These are phyloP conservation scores for Cylindrotheca closterium DNA, from an alignment of 108 stramenopile genomes.

Conservation along the genomic window DNA sequence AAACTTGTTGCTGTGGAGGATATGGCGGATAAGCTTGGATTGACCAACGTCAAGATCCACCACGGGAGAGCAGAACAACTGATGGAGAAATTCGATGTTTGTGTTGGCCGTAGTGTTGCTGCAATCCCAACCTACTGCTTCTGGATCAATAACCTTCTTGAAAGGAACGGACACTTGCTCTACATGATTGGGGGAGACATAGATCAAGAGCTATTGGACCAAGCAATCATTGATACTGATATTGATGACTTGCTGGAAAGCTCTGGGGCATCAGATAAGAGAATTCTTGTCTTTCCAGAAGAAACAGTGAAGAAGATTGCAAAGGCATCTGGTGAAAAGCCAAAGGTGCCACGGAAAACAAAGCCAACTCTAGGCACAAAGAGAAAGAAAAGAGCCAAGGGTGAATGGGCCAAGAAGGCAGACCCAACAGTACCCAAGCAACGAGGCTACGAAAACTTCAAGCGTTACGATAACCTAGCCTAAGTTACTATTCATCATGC, in stretches of 20 bases:
- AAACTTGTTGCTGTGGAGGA: constrained; percentile 75
- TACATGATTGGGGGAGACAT: constrained; percentile 86
- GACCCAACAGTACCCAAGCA: constrained; percentile 50
- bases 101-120: constrained; percentile 76
- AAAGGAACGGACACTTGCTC: constrained; percentile 51
- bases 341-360: constrained; percentile 6
- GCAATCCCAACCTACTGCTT: constrained; percentile 71
- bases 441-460: constrained; percentile 74
- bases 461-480: constrained; percentile 53
- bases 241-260: constrained; percentile 50
- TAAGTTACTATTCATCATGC: not conserved
- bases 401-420: constrained; percentile 55
- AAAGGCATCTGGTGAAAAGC: constrained; percentile 51
- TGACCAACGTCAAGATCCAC: constrained; percentile 67
- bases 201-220: constrained; percentile 44
- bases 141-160: constrained; percentile 69
- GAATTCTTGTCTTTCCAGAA: constrained; percentile 59
- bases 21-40: constrained; percentile 65
- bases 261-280: constrained; percentile 63
- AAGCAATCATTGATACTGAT: constrained; percentile 32
- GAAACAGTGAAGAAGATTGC: constrained; percentile 50
- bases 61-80: constrained; percentile 70
- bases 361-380: constrained; percentile 1
- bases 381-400: constrained; percentile 41
- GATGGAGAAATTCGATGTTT: constrained; percentile 51